Evolutionary conservation across 176 grass and related monocot genomes (phyloP).

Genomic region (barley (Hordeum vulgare)): MorexV3_pseudomolecules_assembly NC_058520.1:609069234-609069733

Average conservation of each 20-base stretch:
- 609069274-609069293: background rate
- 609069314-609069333: background rate
- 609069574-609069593: background rate
- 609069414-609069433: background rate
- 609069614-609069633: background rate
- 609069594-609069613: background rate
- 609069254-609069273: background rate
- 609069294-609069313: constrained; percentile 22
- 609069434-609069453: background rate
- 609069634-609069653: background rate
- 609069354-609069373: constrained; percentile 24
- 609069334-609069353: constrained; percentile 18
- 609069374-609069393: constrained; percentile 8
- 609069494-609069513: background rate
- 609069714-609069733: no score
- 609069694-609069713: no score
- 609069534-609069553: background rate
- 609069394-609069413: background rate
- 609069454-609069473: constrained; percentile 1
- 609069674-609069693: no score
- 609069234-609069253: constrained; percentile 2
- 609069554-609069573: constrained; percentile 10
- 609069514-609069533: background rate
- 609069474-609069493: background rate
- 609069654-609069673: background rate